Evolutionary conservation across 805 yeast species (phyloP).

Genomic region (Metschnikowia anglica): DNA sequence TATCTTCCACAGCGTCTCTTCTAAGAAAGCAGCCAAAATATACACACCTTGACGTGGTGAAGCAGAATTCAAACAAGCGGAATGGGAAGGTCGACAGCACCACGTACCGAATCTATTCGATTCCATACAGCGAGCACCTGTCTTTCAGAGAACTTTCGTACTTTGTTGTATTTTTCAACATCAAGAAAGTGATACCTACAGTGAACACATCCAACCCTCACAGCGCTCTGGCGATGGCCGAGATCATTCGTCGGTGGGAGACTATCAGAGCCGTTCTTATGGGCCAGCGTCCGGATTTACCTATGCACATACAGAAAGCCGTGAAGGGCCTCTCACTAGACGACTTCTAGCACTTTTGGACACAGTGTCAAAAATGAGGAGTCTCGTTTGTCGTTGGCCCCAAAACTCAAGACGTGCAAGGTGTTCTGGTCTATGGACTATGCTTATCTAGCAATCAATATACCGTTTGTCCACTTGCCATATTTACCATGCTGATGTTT

Average conservation of each 20-base stretch:
- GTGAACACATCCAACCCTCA: conserved; percentile 49
- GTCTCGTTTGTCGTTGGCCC: too few species aligned
- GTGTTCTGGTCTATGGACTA: neutral
- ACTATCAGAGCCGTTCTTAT: conserved; percentile 2
- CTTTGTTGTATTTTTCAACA: conserved; percentile 55
- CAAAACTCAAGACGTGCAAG: neutral
- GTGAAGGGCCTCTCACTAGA: conserved; percentile 18
- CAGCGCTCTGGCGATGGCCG: conserved; percentile 30
- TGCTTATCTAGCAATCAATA: too few species aligned
- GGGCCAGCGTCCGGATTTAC: neutral
- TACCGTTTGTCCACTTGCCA: too few species aligned
- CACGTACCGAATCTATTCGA: conserved; percentile 48
- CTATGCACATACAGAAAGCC: conserved; percentile 3
- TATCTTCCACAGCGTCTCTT: conserved; percentile 13
- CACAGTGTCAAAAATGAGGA: neutral
- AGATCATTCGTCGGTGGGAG: conserved; percentile 36
- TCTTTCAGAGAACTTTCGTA: conserved; percentile 76
- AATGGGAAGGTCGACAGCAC: conserved; percentile 24
- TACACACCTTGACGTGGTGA: conserved; percentile 30
- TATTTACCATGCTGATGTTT: too few species aligned
- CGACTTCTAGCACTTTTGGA: conserved; percentile 15
- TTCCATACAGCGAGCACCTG: conserved; percentile 95
- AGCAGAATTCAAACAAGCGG: conserved; percentile 25
- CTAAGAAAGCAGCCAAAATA: conserved; percentile 23
- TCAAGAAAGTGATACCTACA: conserved; percentile 69